phyloP scores from a whole-genome alignment of 2,329 filamentous ascomycete genomes.

The Fusarium fracticaudum region DNA sequence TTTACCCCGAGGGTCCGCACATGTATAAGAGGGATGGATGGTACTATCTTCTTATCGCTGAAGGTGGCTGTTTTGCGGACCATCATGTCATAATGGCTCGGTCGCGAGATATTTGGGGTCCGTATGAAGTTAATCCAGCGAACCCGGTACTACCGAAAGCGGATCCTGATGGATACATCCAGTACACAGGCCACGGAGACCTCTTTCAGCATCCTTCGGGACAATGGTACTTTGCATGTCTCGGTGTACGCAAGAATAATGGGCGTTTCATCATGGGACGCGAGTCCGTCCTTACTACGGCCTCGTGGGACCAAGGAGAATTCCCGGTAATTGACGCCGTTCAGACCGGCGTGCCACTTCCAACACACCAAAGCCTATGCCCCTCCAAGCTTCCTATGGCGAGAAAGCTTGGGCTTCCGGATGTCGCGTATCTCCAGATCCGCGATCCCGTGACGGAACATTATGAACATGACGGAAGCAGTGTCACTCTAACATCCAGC shows the following conservation, averaged over 20 bases:
- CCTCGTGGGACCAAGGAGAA: background rate
- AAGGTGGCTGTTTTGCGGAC: slow-evolving; percentile 52
- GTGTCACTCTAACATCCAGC: background rate
- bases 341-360: background rate
- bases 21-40: slow-evolving; percentile 55
- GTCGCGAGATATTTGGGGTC: slow-evolving; percentile 39
- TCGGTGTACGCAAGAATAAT: slow-evolving; percentile 7
- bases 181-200: slow-evolving; percentile 40
- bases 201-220: slow-evolving; percentile 36
- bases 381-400: background rate
- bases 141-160: slow-evolving; percentile 49
- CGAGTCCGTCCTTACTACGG: background rate
- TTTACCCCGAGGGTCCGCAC: slow-evolving; percentile 47
- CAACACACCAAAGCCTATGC: background rate
- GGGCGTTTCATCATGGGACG: background rate
- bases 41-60: slow-evolving; percentile 56
- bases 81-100: slow-evolving; percentile 38
- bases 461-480: background rate
- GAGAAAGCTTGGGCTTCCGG: background rate
- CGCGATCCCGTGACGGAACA: background rate
- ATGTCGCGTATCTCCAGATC: background rate
- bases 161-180: slow-evolving; percentile 30
- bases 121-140: slow-evolving; percentile 42
- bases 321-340: background rate
- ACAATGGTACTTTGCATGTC: slow-evolving; percentile 31